A percentile compares a stretch with the other conserved stretches of the same genome.
phyloP scores from a whole-genome alignment of 2,329 filamentous ascomycete species.

The Monosporascus sp. region DNA sequence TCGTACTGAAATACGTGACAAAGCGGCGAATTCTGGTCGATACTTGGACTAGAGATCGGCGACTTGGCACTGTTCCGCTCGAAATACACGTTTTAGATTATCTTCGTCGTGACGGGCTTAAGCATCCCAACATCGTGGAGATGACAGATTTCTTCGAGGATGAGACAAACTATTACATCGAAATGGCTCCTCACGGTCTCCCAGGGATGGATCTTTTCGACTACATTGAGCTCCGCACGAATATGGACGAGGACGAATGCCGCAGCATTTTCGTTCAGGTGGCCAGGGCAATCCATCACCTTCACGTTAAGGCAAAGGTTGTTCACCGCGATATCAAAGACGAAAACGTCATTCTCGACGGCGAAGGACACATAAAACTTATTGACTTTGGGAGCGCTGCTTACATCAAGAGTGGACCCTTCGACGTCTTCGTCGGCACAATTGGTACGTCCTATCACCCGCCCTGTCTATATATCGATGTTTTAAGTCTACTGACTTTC shows the following conservation, averaged over 20 bases:
- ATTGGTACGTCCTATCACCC: constrained; percentile 64
- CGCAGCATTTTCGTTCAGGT: constrained; percentile 95
- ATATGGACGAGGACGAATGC: constrained; percentile 94
- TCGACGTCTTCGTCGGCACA: constrained; percentile 97
- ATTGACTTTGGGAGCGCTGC: constrained; percentile 98
- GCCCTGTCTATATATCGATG: not conserved
- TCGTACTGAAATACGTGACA: constrained; percentile 96
- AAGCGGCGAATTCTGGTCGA: constrained; percentile 95
- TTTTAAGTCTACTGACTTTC: constrained; percentile 8
- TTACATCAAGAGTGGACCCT: constrained; percentile 96
- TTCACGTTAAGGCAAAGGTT: constrained; percentile 85
- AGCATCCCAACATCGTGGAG: constrained; percentile 65
- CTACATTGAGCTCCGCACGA: constrained; percentile 92
- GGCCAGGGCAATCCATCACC: constrained; percentile 79
- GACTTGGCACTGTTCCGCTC: constrained; percentile 87
- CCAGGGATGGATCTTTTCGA: constrained; percentile 99
- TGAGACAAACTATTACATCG: constrained; percentile 93
- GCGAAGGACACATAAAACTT: constrained; percentile 90
- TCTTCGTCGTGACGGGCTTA: constrained; percentile 66
- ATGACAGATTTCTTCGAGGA: constrained; percentile 75
- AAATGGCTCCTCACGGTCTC: constrained; percentile 91
- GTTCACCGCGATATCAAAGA: constrained; percentile 99
- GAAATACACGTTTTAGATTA: constrained; percentile 98
- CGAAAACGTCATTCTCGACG: constrained; percentile 94
- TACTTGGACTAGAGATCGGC: constrained; percentile 93